Conservation (phyloP, 768 basidiomycete species). For the Trametes cubensis region DNA sequence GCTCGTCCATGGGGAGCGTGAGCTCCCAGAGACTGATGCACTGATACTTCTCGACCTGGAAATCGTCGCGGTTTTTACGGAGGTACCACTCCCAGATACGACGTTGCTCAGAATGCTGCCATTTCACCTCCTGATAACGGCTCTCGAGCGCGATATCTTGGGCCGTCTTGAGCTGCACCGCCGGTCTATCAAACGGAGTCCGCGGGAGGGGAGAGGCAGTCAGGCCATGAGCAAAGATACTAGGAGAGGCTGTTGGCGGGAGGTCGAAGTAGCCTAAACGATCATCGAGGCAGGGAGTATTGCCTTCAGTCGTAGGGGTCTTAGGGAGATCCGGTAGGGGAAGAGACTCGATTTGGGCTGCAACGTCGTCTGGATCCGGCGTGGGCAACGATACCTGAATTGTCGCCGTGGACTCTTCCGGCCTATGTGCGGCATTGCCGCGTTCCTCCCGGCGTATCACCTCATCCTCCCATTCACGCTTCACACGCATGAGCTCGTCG, state of each 20-base stretch:
- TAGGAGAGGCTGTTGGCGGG: constrained; percentile 33
- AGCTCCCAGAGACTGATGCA: constrained; percentile 81
- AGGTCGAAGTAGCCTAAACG: constrained; percentile 49
- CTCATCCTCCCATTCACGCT: constrained; percentile 86
- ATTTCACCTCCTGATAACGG: constrained; percentile 66
- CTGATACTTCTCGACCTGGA: constrained; percentile 93
- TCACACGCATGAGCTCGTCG: constrained; percentile 66
- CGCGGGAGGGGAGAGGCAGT: constrained; percentile 38
- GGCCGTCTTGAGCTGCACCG: constrained; percentile 57
- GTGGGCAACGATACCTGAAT: constrained; percentile 29
- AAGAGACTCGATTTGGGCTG: constrained; percentile 66
- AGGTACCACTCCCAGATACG: constrained; percentile 97
- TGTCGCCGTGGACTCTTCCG: constrained; percentile 43
- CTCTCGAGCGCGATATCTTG: constrained; percentile 79
- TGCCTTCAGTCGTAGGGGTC: constrained; percentile 43
- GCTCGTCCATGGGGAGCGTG: constrained; percentile 72
- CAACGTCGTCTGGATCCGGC: constrained; percentile 50
- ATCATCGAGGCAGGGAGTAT: constrained; percentile 34
- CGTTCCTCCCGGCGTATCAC: constrained; percentile 77
- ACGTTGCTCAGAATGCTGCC: constrained; percentile 84
- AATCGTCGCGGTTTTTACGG: constrained; percentile 81
- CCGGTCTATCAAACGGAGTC: constrained; percentile 39
- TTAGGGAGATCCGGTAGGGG: constrained; percentile 39
- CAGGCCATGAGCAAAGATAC: constrained; percentile 33
- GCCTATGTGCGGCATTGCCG: constrained; percentile 43